Evolutionary conservation across 2,329 filamentous ascomycete genomes (phyloP).

Genomic region (Huntiella moniliformis): DNA sequence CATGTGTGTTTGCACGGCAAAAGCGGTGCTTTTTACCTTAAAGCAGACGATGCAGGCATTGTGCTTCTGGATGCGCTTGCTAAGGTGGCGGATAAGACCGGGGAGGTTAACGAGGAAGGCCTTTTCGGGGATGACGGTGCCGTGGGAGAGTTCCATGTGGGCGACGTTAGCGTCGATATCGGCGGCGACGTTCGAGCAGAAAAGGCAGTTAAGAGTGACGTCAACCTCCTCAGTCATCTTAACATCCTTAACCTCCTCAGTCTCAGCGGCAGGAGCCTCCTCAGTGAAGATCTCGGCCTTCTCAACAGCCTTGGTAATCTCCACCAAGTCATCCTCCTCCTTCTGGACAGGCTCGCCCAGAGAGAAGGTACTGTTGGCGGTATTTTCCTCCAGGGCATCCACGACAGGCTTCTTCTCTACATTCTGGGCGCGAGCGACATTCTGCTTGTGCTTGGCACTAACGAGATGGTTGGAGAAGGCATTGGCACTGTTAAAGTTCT

Average conservation of each 20-base stretch:
- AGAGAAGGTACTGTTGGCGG: slow-evolving; percentile 79
- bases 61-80: slow-evolving; percentile 59
- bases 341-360: slow-evolving; percentile 58
- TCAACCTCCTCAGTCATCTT: slow-evolving; percentile 18
- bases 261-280: slow-evolving; percentile 20
- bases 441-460: slow-evolving; percentile 67
- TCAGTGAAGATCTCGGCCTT: slow-evolving; percentile 45
- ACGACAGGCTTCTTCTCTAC: slow-evolving; percentile 21
- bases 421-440: slow-evolving; percentile 14
- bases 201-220: slow-evolving; percentile 49
- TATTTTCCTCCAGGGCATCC: slow-evolving; percentile 55
- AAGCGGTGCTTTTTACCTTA: slow-evolving; percentile 58
- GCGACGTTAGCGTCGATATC: slow-evolving; percentile 55
- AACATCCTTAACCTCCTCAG: slow-evolving; percentile 26
- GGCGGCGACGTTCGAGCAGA: slow-evolving; percentile 77
- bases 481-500: slow-evolving; percentile 93
- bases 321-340: slow-evolving; percentile 50
- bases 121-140: slow-evolving; percentile 90
- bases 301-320: slow-evolving; percentile 61
- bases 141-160: slow-evolving; percentile 85
- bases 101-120: slow-evolving; percentile 66
- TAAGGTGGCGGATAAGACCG: slow-evolving; percentile 60
- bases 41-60: slow-evolving; percentile 80
- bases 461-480: slow-evolving; percentile 83
- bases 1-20: slow-evolving; percentile 90